A percentile compares a stretch with the other conserved stretches of the same genome.
Conservation (phyloP, 768 basidiomycete species). For the Termitomyces sp. region DNA sequence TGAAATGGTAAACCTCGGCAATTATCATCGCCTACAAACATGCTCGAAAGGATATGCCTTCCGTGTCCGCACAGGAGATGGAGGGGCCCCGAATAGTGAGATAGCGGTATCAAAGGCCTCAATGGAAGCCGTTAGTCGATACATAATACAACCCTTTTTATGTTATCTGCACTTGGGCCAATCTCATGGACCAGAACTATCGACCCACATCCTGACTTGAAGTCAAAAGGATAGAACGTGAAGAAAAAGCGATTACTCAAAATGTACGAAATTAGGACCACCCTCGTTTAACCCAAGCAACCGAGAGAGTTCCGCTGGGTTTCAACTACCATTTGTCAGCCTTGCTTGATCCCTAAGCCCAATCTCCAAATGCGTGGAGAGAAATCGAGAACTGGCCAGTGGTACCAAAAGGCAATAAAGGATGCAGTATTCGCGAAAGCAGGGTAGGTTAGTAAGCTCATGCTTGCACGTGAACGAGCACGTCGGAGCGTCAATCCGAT, state of each 20-base stretch:
- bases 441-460: too few species aligned
- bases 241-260: not conserved
- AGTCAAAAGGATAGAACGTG: not conserved
- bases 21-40: too few species aligned
- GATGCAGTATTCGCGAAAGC: too few species aligned
- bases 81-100: not conserved
- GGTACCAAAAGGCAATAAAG: too few species aligned
- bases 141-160: not conserved
- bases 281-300: too few species aligned
- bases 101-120: not conserved
- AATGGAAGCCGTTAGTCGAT: not conserved
- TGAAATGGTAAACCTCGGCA: too few species aligned
- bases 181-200: not conserved
- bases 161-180: not conserved
- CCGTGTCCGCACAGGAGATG: not conserved
- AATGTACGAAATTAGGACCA: too few species aligned
- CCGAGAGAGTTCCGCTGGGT: too few species aligned
- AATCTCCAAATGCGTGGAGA: too few species aligned
- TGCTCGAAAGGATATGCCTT: too few species aligned
- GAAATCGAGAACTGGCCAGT: not conserved
- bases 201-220: not conserved
- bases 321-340: not conserved
- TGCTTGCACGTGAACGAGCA: not conserved
- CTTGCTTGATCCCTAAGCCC: too few species aligned
- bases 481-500: not conserved